Evolutionary conservation across 805 yeast species (phyloP).

Genomic region (Tetrapisispora arboricola): DNA sequence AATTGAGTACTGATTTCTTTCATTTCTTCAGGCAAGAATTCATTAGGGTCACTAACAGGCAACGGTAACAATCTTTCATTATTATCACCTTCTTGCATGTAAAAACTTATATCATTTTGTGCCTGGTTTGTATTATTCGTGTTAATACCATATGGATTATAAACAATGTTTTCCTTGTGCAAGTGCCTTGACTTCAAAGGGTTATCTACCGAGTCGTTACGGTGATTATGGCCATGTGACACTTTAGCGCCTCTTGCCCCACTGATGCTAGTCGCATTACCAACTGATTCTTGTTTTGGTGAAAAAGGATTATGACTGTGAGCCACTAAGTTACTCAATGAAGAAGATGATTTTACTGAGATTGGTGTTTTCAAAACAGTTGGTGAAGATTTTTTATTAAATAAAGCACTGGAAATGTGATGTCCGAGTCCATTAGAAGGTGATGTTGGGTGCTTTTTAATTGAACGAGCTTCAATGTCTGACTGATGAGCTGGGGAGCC

Average conservation of each 20-base stretch:
- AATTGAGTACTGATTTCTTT: conserved; percentile 40
- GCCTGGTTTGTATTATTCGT: conserved; percentile 3
- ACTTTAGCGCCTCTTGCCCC: conserved; percentile 14
- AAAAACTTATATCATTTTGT: conserved; percentile 19
- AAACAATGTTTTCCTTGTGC: conserved; percentile 37
- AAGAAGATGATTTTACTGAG: conserved; percentile 17
- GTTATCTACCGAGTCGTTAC: not conserved
- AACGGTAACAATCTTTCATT: conserved; percentile 40
- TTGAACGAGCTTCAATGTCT: not conserved
- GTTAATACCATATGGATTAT: conserved; percentile 52
- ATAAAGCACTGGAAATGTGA: conserved; percentile 19
- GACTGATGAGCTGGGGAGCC: not conserved
- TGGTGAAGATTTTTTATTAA: conserved; percentile 12
- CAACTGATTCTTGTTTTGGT: conserved; percentile 17
- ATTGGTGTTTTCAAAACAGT: conserved; percentile 4
- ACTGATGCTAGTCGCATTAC: conserved; percentile 20
- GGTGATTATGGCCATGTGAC: conserved; percentile 5
- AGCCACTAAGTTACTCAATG: conserved; percentile 20
- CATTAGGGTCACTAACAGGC: conserved; percentile 60
- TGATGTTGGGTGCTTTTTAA: conserved; percentile 1
- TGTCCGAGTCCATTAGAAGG: conserved; percentile 3
- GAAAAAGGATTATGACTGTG: conserved; percentile 27
- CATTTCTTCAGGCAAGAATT: conserved; percentile 44
- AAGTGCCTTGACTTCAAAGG: conserved; percentile 6
- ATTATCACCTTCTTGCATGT: conserved; percentile 28